Conservation (phyloP, 305 asterid genomes). For the Fraxinus floribunda region DNA sequence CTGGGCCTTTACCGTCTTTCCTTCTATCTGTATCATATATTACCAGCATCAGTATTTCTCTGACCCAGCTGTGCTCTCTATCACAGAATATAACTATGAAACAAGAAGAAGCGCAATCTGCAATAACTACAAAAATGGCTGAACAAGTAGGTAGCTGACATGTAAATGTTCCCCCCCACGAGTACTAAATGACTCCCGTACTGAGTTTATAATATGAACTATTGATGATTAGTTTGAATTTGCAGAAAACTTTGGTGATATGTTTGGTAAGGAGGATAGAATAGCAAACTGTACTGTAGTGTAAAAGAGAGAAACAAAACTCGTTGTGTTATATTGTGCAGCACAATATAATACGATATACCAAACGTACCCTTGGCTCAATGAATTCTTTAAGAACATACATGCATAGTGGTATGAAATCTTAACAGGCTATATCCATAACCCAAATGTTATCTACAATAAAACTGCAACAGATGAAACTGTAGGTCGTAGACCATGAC, state of each 20-base stretch:
- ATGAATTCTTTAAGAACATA: not conserved
- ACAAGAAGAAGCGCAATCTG: not conserved
- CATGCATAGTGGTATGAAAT: not conserved
- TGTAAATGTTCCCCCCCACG: not conserved
- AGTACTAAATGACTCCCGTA: not conserved
- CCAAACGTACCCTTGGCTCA: not conserved
- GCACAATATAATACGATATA: not conserved
- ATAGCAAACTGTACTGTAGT: not conserved
- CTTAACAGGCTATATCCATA: not conserved
- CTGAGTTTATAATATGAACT: not conserved
- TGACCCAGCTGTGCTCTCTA: not conserved
- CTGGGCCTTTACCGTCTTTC: constrained; percentile 24
- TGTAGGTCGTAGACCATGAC: not conserved
- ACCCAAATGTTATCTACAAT: not conserved
- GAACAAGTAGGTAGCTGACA: not conserved
- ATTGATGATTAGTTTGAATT: not conserved
- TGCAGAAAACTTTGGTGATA: not conserved
- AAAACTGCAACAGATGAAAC: not conserved
- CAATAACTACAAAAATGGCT: not conserved
- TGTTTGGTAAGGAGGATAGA: not conserved
- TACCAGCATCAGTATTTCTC: not conserved
- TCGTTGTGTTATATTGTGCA: not conserved
- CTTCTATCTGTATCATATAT: constrained; percentile 12
- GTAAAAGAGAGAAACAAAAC: not conserved
- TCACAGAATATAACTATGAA: not conserved